A percentile compares a stretch with the other conserved stretches of the same genome.
Conservation (phyloP, 306 rosid genomes). For the apple (Malus domestica) region ASM211411v1 NC_041804.1:1508501-1509000, state of each 20-base stretch:
- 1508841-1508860: background rate
- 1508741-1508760: background rate
- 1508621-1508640: background rate
- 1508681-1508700: too few relatives aligned
- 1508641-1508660: background rate
- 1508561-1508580: too few relatives aligned
- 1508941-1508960: background rate
- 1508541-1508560: too few relatives aligned
- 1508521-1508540: too few relatives aligned
- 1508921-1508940: background rate
- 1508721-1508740: too few relatives aligned
- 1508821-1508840: slow-evolving; percentile 11
- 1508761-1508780: slow-evolving; percentile 10
- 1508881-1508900: background rate
- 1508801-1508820: slow-evolving; percentile 10
- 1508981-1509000: background rate
- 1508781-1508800: slow-evolving; percentile 1
- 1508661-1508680: background rate
- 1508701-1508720: too few relatives aligned
- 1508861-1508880: background rate
- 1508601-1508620: background rate
- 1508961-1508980: background rate
- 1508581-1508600: background rate
- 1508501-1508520: too few relatives aligned
- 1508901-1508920: background rate